Base-by-base conservation (phyloP, 179 eudicot genomes). In the Heliamphora ciliata region DNA sequence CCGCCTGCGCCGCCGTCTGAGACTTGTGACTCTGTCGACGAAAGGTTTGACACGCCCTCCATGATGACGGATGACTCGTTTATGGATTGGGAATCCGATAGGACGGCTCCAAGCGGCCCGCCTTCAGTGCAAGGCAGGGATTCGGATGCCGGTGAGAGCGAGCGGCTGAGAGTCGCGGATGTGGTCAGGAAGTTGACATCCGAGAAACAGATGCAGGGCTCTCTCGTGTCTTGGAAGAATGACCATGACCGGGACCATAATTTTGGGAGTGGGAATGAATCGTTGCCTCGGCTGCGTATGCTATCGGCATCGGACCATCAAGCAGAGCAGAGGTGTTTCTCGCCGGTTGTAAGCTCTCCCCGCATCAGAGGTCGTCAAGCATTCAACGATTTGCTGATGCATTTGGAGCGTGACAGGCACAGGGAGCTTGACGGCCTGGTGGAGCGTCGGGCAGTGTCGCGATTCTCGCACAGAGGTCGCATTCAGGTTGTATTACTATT, bases 321-420 rank as follows among this genome's bases (percentile, higher is more conserved):
- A 15, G 83, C 76, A 63, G 88, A 86, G 21, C 64, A 82, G 79
- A 78, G 82, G 55, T 8, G 69, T 51, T 54, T 80, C 40, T 74
- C 83, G 44, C 82, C 88, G 11, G 77, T 84, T 40, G 1, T 87
- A 40, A 74, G 72, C 65, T 89, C 93, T 1, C 92, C 92, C 2
- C 87, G 89, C 77, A 81, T 94, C 4, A 88, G 97, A 48, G 97
- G 97, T 55, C 90, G 97, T 1, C 92, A 90, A 81, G 95, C 95
- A 1, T 84, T 86, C 52, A 70, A 52, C 2, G 92, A 91, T 82
- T 78, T 93, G 79, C 84, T 88, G 17, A 81, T 81, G 81, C 83
- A 80, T 75, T 69, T 89, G 83, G 91, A 93, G 84, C 83, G 82
- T 5, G 89, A 91, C 7, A 84, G 95, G 76, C 84, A 82, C 44